Evolutionary conservation across 352 stramenopile genomes (phyloP), one percentile per base, ranked within the genome.

Genomic region (Phytophthora pisi): DNA sequence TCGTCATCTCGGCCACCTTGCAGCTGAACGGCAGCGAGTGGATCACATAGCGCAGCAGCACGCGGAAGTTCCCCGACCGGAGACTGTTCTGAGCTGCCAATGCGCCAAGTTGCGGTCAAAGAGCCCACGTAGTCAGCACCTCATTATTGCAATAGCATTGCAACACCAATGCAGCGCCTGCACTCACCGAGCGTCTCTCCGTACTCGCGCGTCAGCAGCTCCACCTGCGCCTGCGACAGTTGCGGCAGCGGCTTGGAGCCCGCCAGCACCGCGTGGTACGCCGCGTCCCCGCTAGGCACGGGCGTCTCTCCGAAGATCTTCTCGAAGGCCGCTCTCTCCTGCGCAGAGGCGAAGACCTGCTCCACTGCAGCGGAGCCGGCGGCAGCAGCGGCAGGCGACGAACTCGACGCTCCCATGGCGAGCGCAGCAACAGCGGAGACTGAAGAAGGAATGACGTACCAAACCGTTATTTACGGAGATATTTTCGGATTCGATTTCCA

Each of bases 1-100:
- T 59, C 18, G 68, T 81, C 81, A 90, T 87, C 24, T 74, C 73
- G 16, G 87, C 82, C 34, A 90, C 68, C 56, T 71, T 79, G 31
- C 74, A 89, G 71, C 78, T 79, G 5, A 89, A 72, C 45, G 81
- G 77, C 61, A 92, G 68, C 55, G 59, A 23, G 26, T 90, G 79
- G 38, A 89, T 81, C 57, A 79, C 75, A 47, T 73, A 79, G 20
- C 84, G 87, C 56, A 92, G 60, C 63, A 95, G 64, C 51, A 93
- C 83, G 30, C 82, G 80, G 57, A 93, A 95, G 68, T 95, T 95
- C 40, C 87, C 84, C 0, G 83, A 92, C 18, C 63, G 61, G 28
- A 90, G 64, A 49, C 74, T 95, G 72, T 95, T 93, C 46, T 80
- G 72, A 8, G 72, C 86, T 94, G 51, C 42, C 31, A 57, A 45